Evolutionary conservation across 768 basidiomycete species (phyloP), one percentile per base, ranked within the genome.

Genomic region (Phlebiopsis gigantea): DNA sequence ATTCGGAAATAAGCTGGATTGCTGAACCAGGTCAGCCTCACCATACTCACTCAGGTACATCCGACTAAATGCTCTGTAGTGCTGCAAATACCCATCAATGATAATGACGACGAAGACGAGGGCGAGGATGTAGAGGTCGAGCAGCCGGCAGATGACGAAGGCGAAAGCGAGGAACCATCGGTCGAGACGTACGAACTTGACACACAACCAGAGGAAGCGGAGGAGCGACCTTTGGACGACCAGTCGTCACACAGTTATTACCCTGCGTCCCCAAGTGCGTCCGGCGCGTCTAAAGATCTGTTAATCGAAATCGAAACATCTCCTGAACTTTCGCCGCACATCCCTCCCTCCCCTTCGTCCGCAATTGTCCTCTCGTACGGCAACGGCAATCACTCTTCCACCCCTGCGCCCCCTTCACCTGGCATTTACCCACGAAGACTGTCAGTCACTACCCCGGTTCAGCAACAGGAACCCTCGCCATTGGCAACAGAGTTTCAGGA

Each of bases 1-100:
- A 79, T 46, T 79, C 81, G 43, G 84, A 84, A 62, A 79, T 77
- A 45, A 92, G 89, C 64, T 92, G 89, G 89, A 75, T 88, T 34
- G 88, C 86, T 42, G 81, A 84, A 46, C 85, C 79, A 66, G 83
- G 89, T 88, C 63, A 62, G 81, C 73, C 6, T n/a, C 43, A 42
- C 41, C 9, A 28, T 42, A 47, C 1, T 15, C 21, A 19, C 47
- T 30, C 15, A 48, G n/a, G n/a, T n/a, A n/a, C n/a, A 48, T 12
- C 29, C 1, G 12, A 39, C 21, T 48, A 46, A 53, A 65, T 26
- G 29, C 59, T 51, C 58, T 45, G 80, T 44, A 83, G 85, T 58
- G 65, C 78, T 80, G 53, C 84, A 79, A 25, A 86, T 86, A 66
- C 84, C 82, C 34, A 75, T 87, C 41, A 71, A 80, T 52, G 78